Evolutionary conservation across 768 basidiomycete genomes (phyloP).

Genomic region (Trametes villosa): DNA sequence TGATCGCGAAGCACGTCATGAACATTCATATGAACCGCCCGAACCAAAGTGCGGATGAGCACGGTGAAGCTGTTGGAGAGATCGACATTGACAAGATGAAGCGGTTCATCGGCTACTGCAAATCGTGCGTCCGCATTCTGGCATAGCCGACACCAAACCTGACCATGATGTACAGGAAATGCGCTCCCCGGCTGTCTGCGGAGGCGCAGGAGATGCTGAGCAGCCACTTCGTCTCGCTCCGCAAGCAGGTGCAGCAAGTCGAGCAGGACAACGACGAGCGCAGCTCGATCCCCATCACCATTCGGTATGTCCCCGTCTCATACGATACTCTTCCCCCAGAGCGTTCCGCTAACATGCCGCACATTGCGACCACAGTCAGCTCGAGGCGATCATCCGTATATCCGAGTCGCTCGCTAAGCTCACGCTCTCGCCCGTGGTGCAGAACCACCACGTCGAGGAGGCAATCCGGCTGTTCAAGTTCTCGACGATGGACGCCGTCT

Average conservation of each 20-base stretch:
- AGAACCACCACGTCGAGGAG: slow-evolving; percentile 95
- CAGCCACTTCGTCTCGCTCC: slow-evolving; percentile 90
- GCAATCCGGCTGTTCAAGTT: slow-evolving; percentile 98
- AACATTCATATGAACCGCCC: slow-evolving; percentile 97
- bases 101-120: slow-evolving; percentile 94
- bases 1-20: slow-evolving; percentile 97
- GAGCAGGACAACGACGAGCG: slow-evolving; percentile 97
- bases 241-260: slow-evolving; percentile 93
- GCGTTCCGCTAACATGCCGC: slow-evolving; percentile 6
- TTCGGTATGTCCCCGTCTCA: slow-evolving; percentile 78
- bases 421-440: slow-evolving; percentile 84
- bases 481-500: slow-evolving; percentile 99
- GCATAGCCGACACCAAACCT: not conserved
- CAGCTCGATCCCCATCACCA: slow-evolving; percentile 96
- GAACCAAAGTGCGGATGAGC: slow-evolving; percentile 62
- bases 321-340: not conserved
- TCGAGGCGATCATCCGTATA: slow-evolving; percentile 98
- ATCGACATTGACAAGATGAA: slow-evolving; percentile 99
- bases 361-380: slow-evolving; percentile 57
- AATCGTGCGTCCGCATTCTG: slow-evolving; percentile 58
- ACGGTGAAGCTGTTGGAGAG: slow-evolving; percentile 77
- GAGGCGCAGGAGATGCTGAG: slow-evolving; percentile 97
- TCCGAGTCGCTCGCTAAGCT: slow-evolving; percentile 97
- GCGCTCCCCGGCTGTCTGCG: slow-evolving; percentile 89
- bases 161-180: slow-evolving; percentile 66